Conservation (phyloP, 768 basidiomycete species). For the Agaricus bisporus region DNA sequence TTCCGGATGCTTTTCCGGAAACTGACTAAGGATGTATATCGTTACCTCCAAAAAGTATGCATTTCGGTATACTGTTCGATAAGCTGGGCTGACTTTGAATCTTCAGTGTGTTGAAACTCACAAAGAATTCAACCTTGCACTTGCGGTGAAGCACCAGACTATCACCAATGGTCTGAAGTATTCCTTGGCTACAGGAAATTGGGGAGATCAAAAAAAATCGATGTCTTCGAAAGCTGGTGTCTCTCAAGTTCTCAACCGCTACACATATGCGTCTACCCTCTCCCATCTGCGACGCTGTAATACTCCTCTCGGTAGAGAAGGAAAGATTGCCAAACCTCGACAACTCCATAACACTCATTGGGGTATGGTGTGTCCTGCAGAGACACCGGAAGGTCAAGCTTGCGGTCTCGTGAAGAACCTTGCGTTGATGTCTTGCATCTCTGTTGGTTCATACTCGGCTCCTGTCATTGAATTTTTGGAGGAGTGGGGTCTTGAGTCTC, state of each 20-base stretch:
- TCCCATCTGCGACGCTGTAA: conserved; percentile 98
- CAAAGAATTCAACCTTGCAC: conserved; percentile 87
- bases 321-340: conserved; percentile 98
- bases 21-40: conserved; percentile 93
- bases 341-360: conserved; percentile 99
- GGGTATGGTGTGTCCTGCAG: conserved; percentile 99
- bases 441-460: conserved; percentile 92
- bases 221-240: conserved; percentile 98
- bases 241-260: conserved; percentile 96
- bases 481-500: conserved; percentile 94
- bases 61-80: conserved; percentile 6
- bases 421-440: conserved; percentile 96
- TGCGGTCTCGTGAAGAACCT: conserved; percentile 99
- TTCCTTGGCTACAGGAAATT: conserved; percentile 96
- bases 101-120: conserved; percentile 90
- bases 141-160: conserved; percentile 93
- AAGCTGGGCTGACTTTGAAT: conserved; percentile 1
- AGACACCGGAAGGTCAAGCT: conserved; percentile 99
- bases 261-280: conserved; percentile 96
- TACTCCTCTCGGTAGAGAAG: conserved; percentile 95
- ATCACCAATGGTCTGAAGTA: conserved; percentile 98
- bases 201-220: conserved; percentile 98
- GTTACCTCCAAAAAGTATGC: conserved; percentile 89
- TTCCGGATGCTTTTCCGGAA: conserved; percentile 98
- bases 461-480: conserved; percentile 98